Percentiles rank a stretch among this genome's conserved stretches.
These are phyloP conservation scores for Omphalotus olearius DNA, from an alignment of 1,284 basidiomycete genomes.

Conservation along the genomic window DNA sequence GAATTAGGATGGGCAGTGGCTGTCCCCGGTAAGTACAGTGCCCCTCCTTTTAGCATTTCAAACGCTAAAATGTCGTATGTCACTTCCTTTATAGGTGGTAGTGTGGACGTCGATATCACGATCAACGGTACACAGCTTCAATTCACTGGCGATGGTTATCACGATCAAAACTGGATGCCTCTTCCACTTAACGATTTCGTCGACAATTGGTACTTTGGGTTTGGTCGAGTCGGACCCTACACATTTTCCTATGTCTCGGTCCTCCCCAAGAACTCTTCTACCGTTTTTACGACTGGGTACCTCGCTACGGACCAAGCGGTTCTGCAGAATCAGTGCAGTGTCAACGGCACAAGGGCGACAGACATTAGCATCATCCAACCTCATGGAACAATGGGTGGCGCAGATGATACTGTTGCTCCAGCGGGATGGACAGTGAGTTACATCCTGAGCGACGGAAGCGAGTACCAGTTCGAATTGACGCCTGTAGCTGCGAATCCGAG, in stretches of 20 bases:
- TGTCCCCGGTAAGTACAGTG: constrained; percentile 16
- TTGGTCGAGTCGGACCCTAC: constrained; percentile 22
- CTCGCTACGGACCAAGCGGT: constrained; percentile 20
- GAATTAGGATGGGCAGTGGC: constrained; percentile 23
- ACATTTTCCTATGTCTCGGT: constrained; percentile 21
- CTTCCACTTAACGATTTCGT: constrained; percentile 19
- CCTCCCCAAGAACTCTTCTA: constrained; percentile 17
- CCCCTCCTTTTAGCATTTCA: not conserved
- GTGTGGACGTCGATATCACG: constrained; percentile 18
- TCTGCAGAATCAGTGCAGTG: constrained; percentile 24
- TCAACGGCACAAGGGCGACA: constrained; percentile 16
- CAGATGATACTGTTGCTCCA: constrained; percentile 18
- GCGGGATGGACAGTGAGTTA: constrained; percentile 21
- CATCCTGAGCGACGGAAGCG: constrained; percentile 20
- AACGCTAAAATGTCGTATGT: not conserved
- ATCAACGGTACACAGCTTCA: constrained; percentile 18
- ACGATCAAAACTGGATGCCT: constrained; percentile 24
- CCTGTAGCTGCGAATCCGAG: constrained; percentile 18
- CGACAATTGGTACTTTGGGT: constrained; percentile 22
- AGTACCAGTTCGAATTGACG: constrained; percentile 21
- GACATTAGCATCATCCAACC: constrained; percentile 21
- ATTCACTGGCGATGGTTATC: constrained; percentile 23
- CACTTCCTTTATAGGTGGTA: constrained; percentile 12
- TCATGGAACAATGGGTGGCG: constrained; percentile 16
- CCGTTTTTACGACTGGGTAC: constrained; percentile 21